Conservation (phyloP, 495 filamentous ascomycete genomes). For the Hypoxylon trugodes region DNA sequence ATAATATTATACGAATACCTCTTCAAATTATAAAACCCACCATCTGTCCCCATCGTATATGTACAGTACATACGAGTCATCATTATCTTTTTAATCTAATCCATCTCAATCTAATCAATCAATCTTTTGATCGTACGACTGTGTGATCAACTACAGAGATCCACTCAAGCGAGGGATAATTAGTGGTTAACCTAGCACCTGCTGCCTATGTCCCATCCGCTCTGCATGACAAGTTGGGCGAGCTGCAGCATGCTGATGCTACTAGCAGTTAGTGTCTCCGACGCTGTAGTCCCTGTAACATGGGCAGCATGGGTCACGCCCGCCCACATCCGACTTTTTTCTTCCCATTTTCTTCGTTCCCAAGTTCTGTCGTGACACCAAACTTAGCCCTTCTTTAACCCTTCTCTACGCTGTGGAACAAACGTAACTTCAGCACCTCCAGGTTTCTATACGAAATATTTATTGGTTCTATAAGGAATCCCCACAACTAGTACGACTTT, state of each 20-base stretch:
- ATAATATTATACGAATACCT: too few species aligned
- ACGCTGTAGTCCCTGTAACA: slow-evolving; percentile 22
- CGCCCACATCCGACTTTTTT: slow-evolving; percentile 10
- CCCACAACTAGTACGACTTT: too few species aligned
- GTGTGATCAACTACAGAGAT: slow-evolving; percentile 19
- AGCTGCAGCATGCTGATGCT: slow-evolving; percentile 28
- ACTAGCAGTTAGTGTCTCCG: slow-evolving; percentile 20
- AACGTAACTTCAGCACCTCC: too few species aligned
- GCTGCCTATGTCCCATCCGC: slow-evolving; percentile 19
- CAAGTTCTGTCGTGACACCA: slow-evolving; percentile 11
- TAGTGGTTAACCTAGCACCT: slow-evolving; percentile 21
- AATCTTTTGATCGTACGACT: slow-evolving; percentile 39
- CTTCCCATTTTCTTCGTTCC: background rate
- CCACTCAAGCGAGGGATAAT: slow-evolving; percentile 24
- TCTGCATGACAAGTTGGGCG: slow-evolving; percentile 24
- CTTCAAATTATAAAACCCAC: background rate
- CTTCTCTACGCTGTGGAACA: too few species aligned
- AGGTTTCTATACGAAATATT: too few species aligned
- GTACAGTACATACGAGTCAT: slow-evolving; percentile 8
- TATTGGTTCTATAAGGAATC: too few species aligned
- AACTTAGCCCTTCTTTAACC: too few species aligned
- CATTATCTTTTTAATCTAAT: slow-evolving; percentile 41
- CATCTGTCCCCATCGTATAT: background rate
- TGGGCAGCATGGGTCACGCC: slow-evolving; percentile 3
- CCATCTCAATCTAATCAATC: slow-evolving; percentile 42